Conservation (phyloP, 2,329 filamentous ascomycete species). For the Cladosporium colombiae region DNA sequence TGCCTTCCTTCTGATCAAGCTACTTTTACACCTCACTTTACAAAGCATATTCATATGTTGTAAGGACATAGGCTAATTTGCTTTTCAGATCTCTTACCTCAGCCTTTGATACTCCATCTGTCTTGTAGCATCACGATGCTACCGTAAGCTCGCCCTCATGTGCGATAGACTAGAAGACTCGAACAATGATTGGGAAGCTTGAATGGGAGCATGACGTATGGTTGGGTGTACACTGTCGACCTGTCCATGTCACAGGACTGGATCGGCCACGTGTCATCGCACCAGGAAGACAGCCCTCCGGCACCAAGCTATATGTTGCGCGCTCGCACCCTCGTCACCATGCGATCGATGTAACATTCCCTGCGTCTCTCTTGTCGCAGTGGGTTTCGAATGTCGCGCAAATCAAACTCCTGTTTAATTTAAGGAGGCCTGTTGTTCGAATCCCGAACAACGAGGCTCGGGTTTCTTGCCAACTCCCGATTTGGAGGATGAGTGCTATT, state of each 20-base stretch:
- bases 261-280: neutral
- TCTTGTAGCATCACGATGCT: neutral
- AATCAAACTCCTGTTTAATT: neutral
- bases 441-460: neutral
- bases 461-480: neutral
- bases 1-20: conserved; percentile 20
- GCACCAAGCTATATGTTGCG: neutral
- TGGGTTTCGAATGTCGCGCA: neutral
- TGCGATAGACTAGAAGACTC: neutral
- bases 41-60: neutral
- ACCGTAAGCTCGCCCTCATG: neutral
- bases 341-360: neutral
- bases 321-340: neutral
- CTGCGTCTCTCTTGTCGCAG: neutral
- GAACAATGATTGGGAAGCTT: neutral
- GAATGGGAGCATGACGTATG: neutral
- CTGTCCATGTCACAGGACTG: neutral
- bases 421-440: neutral
- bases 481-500: neutral
- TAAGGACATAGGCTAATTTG: conserved; percentile 2
- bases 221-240: neutral
- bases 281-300: neutral
- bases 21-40: neutral
- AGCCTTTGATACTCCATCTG: neutral
- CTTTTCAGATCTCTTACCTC: neutral